A percentile compares a stretch with the other conserved stretches of the same genome.
Evolutionary conservation across 169 alveolate genomes (phyloP).

Genomic region (Plasmodium vinckei): DNA sequence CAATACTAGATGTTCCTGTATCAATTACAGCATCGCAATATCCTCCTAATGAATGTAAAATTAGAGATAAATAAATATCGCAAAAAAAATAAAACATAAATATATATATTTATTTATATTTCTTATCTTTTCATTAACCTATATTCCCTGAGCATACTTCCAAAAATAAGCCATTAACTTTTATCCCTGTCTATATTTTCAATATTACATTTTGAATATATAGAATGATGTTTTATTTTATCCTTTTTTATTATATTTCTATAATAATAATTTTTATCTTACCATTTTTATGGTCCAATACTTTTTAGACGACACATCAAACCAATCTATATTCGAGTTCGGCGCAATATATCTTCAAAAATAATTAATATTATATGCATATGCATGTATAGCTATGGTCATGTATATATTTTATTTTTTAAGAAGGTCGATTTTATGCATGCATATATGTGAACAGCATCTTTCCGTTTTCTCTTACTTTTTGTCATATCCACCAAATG

Average conservation of each 20-base stretch:
- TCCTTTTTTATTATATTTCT: constrained; percentile 5
- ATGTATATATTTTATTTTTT: constrained; percentile 4
- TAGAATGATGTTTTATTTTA: not conserved
- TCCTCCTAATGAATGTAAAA: constrained; percentile 24
- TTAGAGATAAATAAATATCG: not conserved
- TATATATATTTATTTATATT: not conserved
- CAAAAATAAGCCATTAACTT: constrained; percentile 50
- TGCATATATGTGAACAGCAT: no score
- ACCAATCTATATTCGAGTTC: constrained; percentile 66
- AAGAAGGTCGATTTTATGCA: not conserved
- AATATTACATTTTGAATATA: constrained; percentile 6
- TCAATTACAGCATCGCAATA: constrained; percentile 73
- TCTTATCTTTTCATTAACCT: constrained; percentile 15
- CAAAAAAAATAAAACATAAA: not conserved
- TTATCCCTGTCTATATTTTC: constrained; percentile 50
- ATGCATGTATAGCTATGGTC: not conserved
- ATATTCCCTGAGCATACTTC: constrained; percentile 65
- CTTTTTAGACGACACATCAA: constrained; percentile 64
- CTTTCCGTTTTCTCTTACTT: constrained; percentile 22
- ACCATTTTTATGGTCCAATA: constrained; percentile 76
- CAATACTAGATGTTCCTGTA: constrained; percentile 74
- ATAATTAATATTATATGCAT: not conserved
- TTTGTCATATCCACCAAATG: constrained; percentile 73
- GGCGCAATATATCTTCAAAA: constrained; percentile 41
- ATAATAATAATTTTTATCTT: not conserved